Base-by-base conservation (phyloP, 225 moss, liverwort and hornwort genomes). In the Pleurozium schreberi region DNA sequence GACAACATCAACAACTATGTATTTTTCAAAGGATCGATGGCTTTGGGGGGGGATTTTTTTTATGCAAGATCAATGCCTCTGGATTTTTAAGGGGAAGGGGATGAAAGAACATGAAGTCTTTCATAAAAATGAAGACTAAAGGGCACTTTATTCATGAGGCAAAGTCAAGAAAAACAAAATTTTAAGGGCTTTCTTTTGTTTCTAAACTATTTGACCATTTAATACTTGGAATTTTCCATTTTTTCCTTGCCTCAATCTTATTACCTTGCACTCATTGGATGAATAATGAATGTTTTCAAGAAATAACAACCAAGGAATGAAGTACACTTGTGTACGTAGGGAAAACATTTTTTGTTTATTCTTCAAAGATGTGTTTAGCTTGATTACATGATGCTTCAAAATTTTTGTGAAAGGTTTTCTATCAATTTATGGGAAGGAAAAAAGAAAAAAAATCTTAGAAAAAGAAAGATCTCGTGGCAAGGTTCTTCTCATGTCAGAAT, bases 91-190 rank as follows among this genome's bases (percentile, higher is more conserved):
- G n/a, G n/a, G n/a, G n/a, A n/a, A n/a, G n/a, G n/a, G n/a, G n/a
- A n/a, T n/a, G 7, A 31, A 19, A 33, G 49, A 75, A 49, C 0
- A 22, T 5, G 5, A 3, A 0, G 7, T 1, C 8, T 11, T 76
- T 52, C 1, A 22, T 50, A 20, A 52, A 75, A 34, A 23, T 33
- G 0, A 77, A 2, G 53, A 23, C 0, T 14, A 1, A 77, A 0
- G 14, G 14, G 1, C 0, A 0, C 9, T 38, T 23, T 10, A 23
- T 38, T 77, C 2, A 53, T 23, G 23, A 5, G 1, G 23, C 0
- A 0, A 36, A 36, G 53, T 14, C 16, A 52, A 52, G 23, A 52
- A 76, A 55, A 55, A 55, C 19, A 6, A 28, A 49, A 49, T 19
- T 45, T 33, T 12, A 12, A 49, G 1, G 3, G 12, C 20, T 33